phyloP scores from a whole-genome alignment of 129 eudicot genomes.

The Heracleum sosnowskyi region DNA sequence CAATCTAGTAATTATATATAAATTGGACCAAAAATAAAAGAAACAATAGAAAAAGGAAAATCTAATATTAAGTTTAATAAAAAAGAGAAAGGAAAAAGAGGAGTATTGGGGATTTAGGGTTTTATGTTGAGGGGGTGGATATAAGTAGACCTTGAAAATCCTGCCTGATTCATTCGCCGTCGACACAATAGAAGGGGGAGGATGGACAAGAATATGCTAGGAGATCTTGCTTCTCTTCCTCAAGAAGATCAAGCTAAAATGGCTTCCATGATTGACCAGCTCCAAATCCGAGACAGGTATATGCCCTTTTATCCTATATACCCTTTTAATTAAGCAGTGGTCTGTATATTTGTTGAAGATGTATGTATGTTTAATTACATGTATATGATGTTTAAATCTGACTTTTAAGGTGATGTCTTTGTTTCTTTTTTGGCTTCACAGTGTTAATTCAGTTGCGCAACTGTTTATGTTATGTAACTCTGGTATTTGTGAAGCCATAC shows the following conservation, averaged over 20 bases:
- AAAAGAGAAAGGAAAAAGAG: too few relatives aligned
- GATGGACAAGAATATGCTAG: conserved; percentile 11
- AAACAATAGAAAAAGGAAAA: too few relatives aligned
- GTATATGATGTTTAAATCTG: not conserved
- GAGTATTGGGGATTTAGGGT: too few relatives aligned
- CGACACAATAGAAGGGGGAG: too few relatives aligned
- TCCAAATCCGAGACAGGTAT: conserved; percentile 12
- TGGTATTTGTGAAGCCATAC: conserved; percentile 4
- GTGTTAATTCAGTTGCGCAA: not conserved
- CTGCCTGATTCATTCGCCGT: too few relatives aligned
- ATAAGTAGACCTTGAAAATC: too few relatives aligned
- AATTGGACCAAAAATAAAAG: too few relatives aligned
- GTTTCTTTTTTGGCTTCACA: not conserved
- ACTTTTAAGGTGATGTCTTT: not conserved
- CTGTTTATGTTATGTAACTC: not conserved
- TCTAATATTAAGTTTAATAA: too few relatives aligned
- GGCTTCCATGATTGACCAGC: conserved; percentile 15
- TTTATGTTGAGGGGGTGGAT: not conserved
- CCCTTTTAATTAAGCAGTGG: not conserved
- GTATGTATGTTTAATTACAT: not conserved
- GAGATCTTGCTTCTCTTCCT: conserved; percentile 12
- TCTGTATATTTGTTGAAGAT: too few relatives aligned
- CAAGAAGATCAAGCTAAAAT: conserved; percentile 13
- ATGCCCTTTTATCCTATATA: not conserved
- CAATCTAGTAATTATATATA: too few relatives aligned